Conservation (phyloP, 2,329 filamentous ascomycete genomes). For the Xylariales sp. region DNA sequence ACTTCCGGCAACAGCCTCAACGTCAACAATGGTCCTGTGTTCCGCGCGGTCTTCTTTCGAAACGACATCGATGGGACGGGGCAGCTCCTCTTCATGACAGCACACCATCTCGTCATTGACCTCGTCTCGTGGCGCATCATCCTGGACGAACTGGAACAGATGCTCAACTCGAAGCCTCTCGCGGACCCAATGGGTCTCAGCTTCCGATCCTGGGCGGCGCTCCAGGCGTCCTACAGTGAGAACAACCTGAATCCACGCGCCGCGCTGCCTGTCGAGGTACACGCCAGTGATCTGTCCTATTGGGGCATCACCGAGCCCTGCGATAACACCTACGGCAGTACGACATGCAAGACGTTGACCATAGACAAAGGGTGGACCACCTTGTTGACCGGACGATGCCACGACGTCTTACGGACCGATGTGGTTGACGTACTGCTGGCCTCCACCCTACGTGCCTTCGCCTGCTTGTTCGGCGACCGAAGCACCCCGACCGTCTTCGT, state of each 20-base stretch:
- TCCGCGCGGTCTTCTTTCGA: conserved; percentile 19
- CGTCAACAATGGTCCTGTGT: conserved; percentile 18
- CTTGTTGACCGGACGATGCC: background rate
- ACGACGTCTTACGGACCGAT: conserved; percentile 7
- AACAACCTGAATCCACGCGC: background rate
- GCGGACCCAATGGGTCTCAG: background rate
- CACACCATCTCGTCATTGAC: conserved; percentile 37
- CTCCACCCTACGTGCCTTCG: conserved; percentile 9
- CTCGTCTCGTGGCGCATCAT: conserved; percentile 42
- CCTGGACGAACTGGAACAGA: conserved; percentile 36
- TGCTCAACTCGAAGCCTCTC: conserved; percentile 19
- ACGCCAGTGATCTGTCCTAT: background rate
- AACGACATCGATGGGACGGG: conserved; percentile 8
- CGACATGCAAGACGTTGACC: background rate
- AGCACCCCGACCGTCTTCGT: conserved; percentile 8
- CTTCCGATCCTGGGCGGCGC: conserved; percentile 1
- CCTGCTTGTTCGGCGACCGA: conserved; percentile 12
- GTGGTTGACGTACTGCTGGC: conserved; percentile 12
- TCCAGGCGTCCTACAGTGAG: conserved; percentile 2
- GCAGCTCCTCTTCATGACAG: conserved; percentile 27
- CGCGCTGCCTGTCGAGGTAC: background rate
- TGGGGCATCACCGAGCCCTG: background rate
- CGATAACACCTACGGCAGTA: conserved; percentile 5
- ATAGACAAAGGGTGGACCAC: background rate
- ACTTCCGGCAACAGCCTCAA: conserved; percentile 13